Percentiles rank a stretch among this genome's conserved stretches.
Evolutionary conservation across 352 stramenopile species (phyloP).

Genomic region (Phytophthora podocarpi): DNA sequence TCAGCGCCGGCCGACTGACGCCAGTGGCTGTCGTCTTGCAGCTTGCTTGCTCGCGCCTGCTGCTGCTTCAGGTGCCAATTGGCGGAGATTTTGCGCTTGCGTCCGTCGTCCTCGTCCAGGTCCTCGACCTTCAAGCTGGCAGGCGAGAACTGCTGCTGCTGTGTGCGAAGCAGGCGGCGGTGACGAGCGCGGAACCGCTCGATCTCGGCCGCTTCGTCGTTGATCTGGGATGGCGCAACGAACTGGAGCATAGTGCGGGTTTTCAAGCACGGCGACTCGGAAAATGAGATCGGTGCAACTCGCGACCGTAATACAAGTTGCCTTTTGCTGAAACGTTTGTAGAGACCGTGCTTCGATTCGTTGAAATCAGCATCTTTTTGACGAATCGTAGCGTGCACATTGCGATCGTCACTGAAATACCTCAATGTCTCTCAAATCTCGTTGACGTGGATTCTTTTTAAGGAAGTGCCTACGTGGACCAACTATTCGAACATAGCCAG

Average conservation of each 20-base stretch:
- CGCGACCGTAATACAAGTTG: not conserved
- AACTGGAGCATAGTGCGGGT: conserved; percentile 23
- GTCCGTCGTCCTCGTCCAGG: conserved; percentile 29
- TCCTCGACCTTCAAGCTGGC: not conserved
- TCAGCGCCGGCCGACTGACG: not conserved
- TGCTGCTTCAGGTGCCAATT: conserved; percentile 31
- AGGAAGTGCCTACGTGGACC: no score
- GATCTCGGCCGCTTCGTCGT: conserved; percentile 30
- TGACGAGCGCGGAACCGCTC: conserved; percentile 46
- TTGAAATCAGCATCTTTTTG: not conserved
- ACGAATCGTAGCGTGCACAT: not conserved
- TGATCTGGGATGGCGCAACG: not conserved
- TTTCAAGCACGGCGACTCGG: no score
- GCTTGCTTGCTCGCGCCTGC: conserved; percentile 3
- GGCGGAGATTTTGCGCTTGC: conserved; percentile 43
- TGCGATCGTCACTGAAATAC: not conserved
- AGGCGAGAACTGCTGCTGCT: not conserved
- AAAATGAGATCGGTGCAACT: not conserved
- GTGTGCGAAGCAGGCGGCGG: conserved; percentile 34
- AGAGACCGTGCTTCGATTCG: not conserved
- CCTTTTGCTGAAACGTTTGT: conserved; percentile 7
- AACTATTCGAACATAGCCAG: no score
- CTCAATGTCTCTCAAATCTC: not conserved
- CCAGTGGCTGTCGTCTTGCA: conserved; percentile 24
- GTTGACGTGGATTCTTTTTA: not conserved